These are phyloP conservation scores for Suillus cothurnatus DNA, from an alignment of 768 basidiomycete species.

Conservation along the genomic window DNA sequence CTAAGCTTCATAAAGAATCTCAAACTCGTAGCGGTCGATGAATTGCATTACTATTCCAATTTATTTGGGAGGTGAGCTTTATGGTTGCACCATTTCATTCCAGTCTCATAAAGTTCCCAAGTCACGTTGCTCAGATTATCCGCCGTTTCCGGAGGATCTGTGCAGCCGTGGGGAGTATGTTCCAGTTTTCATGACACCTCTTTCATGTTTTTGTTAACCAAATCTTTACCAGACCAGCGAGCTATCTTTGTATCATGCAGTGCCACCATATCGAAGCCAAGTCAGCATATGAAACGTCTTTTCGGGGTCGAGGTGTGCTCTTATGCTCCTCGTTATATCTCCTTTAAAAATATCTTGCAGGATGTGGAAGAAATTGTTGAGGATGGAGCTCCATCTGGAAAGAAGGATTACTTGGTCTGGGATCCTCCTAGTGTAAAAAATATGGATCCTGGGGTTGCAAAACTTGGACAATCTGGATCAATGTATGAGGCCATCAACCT, in stretches of 20 bases:
- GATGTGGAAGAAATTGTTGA: conserved; percentile 70
- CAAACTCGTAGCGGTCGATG: conserved; percentile 79
- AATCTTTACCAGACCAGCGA: conserved; percentile 41
- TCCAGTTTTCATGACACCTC: background rate
- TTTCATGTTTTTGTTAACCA: conserved; percentile 3
- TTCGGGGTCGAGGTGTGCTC: conserved; percentile 58
- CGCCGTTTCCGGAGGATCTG: conserved; percentile 76
- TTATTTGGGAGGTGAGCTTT: conserved; percentile 69
- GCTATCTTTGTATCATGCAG: conserved; percentile 81
- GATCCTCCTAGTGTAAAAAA: conserved; percentile 46
- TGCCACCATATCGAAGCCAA: conserved; percentile 81
- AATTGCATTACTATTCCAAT: conserved; percentile 85
- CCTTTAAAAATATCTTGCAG: conserved; percentile 20
- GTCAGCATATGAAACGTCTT: conserved; percentile 72
- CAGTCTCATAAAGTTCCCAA: conserved; percentile 28
- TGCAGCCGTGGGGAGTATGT: conserved; percentile 74
- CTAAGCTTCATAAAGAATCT: conserved; percentile 74
- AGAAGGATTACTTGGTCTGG: conserved; percentile 84
- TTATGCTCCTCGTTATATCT: background rate
- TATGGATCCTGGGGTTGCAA: conserved; percentile 54
- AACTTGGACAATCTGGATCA: conserved; percentile 57
- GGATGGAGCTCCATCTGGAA: conserved; percentile 82
- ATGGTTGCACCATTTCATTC: background rate
- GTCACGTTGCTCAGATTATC: conserved; percentile 81
- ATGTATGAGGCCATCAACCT: conserved; percentile 69